Evolutionary conservation across 139 green algal genomes (phyloP), one percentile per base, ranked within the genome.

Genomic region (Pycnococcus provasolii): DNA sequence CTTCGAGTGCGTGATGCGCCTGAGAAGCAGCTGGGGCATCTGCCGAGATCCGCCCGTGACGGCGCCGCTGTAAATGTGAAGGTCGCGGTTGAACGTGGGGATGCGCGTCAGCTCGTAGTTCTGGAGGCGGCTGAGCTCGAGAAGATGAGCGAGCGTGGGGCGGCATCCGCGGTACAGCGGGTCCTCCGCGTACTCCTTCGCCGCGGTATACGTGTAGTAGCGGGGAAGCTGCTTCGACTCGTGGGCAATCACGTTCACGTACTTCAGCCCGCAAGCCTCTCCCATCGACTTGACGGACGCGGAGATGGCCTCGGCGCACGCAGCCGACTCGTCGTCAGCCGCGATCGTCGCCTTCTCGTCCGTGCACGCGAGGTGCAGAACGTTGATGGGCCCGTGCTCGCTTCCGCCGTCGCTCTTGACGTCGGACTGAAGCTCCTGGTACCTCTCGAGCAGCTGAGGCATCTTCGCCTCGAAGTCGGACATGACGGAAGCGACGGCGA

Each of bases 21-120:
- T 51, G 15, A 76, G 63, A 42, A 76, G 53, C 44, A 76, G n/a
- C 3, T 68, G 59, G n/a, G n/a, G n/a, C n/a, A n/a, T n/a, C n/a
- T n/a, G n/a, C n/a, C n/a, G n/a, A n/a, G n/a, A n/a, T n/a, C n/a
- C n/a, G n/a, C n/a, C n/a, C n/a, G n/a, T n/a, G n/a, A n/a, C n/a
- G n/a, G n/a, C n/a, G n/a, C 58, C 70, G 1, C 61, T 53, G 13
- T 71, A 71, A 51, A 76, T 53, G 61, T 76, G 62, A 39, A 76
- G 65, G 46, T 76, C 70, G 45, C 70, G 42, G 57, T 76, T 64
- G 2, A 71, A 43, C 9, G 60, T 76, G 43, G 70, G 63, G 3
- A 76, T 15, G 3, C 58, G 47, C 11, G 51, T 61, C 53, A 67
- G 50, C 39, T 76, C 54, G 64, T 65, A 67, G 61, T 67, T 76